phyloP scores from a whole-genome alignment of 352 stramenopile genomes.

The Phytophthora aleatoria region DNA sequence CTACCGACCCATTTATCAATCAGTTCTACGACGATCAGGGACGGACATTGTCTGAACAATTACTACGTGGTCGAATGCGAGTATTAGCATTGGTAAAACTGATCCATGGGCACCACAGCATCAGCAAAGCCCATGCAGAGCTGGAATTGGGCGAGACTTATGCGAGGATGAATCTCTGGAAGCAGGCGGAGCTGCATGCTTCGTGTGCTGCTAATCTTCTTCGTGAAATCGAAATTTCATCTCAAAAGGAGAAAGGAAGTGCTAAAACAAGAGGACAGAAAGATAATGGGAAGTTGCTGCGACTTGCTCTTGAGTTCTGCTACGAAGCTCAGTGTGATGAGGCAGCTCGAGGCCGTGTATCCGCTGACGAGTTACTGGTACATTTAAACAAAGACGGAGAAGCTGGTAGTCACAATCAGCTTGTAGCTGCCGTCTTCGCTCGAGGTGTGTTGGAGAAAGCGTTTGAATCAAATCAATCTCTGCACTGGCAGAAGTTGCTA shows the following conservation, averaged over 20 bases:
- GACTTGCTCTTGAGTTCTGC: constrained; percentile 30
- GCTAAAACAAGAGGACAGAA: background rate
- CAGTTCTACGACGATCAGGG: constrained; percentile 69
- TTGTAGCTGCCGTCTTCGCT: constrained; percentile 19
- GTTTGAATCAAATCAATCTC: constrained; percentile 33
- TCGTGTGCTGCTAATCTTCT: constrained; percentile 44
- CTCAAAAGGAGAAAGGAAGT: constrained; percentile 2
- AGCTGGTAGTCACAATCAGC: constrained; percentile 10
- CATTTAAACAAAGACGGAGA: constrained; percentile 16
- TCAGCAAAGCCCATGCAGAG: constrained; percentile 50
- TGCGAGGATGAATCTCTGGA: constrained; percentile 66
- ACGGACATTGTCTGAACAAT: constrained; percentile 58
- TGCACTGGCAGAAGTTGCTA: constrained; percentile 74
- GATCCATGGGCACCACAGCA: constrained; percentile 39
- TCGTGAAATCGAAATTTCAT: constrained; percentile 27
- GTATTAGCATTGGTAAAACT: constrained; percentile 61
- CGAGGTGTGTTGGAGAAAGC: constrained; percentile 20
- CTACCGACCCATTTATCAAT: constrained; percentile 59
- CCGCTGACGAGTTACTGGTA: constrained; percentile 6
- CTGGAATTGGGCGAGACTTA: constrained; percentile 64
- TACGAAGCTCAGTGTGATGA: constrained; percentile 35
- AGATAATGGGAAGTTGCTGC: constrained; percentile 21
- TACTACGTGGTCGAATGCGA: constrained; percentile 62
- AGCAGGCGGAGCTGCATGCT: constrained; percentile 61
- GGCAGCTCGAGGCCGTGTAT: constrained; percentile 24